Base-by-base conservation (phyloP, 768 basidiomycete genomes). In the Coprinellus micaceus region DNA sequence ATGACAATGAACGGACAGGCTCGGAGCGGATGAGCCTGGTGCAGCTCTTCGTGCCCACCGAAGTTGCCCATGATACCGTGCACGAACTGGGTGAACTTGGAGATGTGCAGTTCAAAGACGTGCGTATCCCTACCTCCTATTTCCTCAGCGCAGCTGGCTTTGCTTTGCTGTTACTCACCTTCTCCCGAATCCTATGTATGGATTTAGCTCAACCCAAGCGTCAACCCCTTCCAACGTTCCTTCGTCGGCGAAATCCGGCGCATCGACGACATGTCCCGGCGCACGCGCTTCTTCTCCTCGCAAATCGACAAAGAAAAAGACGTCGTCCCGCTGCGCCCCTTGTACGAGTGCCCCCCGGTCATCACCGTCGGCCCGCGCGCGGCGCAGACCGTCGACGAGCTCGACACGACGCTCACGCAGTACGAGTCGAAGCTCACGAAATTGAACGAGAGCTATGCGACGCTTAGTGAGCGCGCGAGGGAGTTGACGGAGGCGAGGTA, bases 21-120 rank as follows among this genome's bases (percentile, higher is more conserved):
- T 98, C 95, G 81, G 95, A 97, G 77, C 82, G 86, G 78, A 98
- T 98, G 95, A 96, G 94, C 80, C 78, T 95, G 75, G 90, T 96
- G 60, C 94, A 98, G 79, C 86, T 99, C 66, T 95, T 94, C 69
- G 89, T 98, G 63, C 97, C 96, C 43, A 89, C 91, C 37, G 97
- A 99, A 80, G 93, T 96, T 59, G 93, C 95, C 26, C 97, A 99
- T 71, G 94, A 98, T 68, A 92, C 96, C 46, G 92, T 98, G 58
- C 86, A 89, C 52, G 94, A 96, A 69, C 84, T 99, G 17, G 97
- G 93, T 62, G 94, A 97, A 71, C 84, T 98, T 43, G 94, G 95
- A 45, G 82, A 96, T 71, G 89, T 98, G 25, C 94, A 98, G 69
- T 97, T 98, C 75, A 96, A 95, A 76, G 97, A 99, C 74, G 94